Conservation (phyloP, 805 yeast genomes). For the Ogataea methanolica region DNA sequence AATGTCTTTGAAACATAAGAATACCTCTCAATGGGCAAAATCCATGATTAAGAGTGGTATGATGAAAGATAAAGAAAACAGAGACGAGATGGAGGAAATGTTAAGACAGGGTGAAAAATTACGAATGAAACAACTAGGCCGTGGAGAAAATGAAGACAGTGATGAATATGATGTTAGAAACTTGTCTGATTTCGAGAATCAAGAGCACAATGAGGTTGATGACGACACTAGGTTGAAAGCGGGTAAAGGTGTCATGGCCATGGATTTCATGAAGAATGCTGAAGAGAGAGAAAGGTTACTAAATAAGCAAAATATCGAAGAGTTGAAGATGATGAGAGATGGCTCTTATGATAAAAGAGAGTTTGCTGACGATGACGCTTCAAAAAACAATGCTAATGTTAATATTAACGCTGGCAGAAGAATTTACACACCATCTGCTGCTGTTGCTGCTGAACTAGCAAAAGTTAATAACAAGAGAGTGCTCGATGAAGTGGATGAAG, state of each 20-base stretch:
- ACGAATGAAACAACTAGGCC: conserved; percentile 67
- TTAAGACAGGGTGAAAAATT: conserved; percentile 78
- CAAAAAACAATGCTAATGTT: conserved; percentile 38
- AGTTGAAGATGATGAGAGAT: conserved; percentile 44
- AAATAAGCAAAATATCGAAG: conserved; percentile 50
- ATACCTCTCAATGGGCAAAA: conserved; percentile 86
- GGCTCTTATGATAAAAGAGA: conserved; percentile 34
- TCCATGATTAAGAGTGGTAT: conserved; percentile 86
- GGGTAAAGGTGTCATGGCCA: conserved; percentile 88
- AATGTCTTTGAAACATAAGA: conserved; percentile 87
- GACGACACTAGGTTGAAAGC: conserved; percentile 37
- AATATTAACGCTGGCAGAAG: conserved; percentile 73
- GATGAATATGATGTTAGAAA: conserved; percentile 38
- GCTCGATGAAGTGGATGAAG: conserved; percentile 43
- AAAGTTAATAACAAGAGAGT: conserved; percentile 33
- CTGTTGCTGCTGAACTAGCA: conserved; percentile 33
- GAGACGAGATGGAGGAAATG: conserved; percentile 95
- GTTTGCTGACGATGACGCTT: conserved; percentile 31
- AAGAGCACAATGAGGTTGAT: conserved; percentile 35
- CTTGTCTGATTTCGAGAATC: conserved; percentile 47
- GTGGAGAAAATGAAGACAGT: conserved; percentile 39
- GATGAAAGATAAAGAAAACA: conserved; percentile 76
- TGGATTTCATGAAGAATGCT: conserved; percentile 95
- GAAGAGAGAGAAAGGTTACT: conserved; percentile 60
- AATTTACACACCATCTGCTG: conserved; percentile 63